Evolutionary conservation across 768 basidiomycete species (phyloP).

Genomic region (Guyanaporus albipodus): DNA sequence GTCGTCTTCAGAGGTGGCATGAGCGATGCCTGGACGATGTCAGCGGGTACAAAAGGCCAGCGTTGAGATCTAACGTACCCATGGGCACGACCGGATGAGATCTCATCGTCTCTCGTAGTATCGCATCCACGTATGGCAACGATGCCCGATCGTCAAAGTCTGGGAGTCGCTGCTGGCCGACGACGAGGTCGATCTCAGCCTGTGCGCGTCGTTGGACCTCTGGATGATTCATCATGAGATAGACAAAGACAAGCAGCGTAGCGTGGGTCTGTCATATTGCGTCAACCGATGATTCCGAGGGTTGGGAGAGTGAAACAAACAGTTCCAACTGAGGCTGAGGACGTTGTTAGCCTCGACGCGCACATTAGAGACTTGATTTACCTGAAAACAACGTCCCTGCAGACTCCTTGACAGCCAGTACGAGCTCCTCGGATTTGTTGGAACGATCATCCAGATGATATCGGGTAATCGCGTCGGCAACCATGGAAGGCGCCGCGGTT

Average conservation of each 20-base stretch:
- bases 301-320: background rate
- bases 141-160: conserved; percentile 25
- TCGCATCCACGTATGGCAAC: conserved; percentile 33
- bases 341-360: background rate
- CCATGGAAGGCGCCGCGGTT: conserved; percentile 10
- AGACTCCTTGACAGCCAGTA: background rate
- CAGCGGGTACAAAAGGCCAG: background rate
- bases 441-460: conserved; percentile 6
- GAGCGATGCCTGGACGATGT: conserved; percentile 36
- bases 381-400: background rate
- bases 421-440: background rate
- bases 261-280: no score
- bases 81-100: conserved; percentile 25
- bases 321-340: background rate
- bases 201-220: conserved; percentile 29
- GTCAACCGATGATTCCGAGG: no score
- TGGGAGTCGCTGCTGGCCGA: conserved; percentile 30
- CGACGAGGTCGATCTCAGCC: conserved; percentile 29
- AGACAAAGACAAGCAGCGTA: no score
- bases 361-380: background rate
- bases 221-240: no score
- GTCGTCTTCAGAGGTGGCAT: conserved; percentile 35
- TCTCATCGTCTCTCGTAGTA: conserved; percentile 33
- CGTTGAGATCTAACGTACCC: conserved; percentile 8
- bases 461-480: conserved; percentile 13